Evolutionary conservation across 805 yeast species (phyloP).

Genomic region (Priceomyces castillae): DNA sequence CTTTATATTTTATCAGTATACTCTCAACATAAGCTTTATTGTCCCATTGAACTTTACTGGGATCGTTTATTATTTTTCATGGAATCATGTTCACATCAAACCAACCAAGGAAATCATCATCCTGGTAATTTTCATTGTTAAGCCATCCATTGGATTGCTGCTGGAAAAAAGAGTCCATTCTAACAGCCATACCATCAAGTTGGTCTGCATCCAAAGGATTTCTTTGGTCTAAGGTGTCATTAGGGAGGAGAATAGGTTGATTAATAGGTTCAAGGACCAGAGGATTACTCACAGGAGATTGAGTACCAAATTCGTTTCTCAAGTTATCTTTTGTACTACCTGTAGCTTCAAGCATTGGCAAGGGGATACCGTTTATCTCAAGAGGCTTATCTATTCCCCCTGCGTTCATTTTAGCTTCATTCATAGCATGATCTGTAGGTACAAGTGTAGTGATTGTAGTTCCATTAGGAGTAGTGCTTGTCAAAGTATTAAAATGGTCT

Average conservation of each 20-base stretch:
- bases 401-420: conserved; percentile 56
- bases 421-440: conserved; percentile 78
- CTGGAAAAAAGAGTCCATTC: conserved; percentile 63
- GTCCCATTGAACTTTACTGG: not conserved
- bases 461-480: conserved; percentile 88
- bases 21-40: not conserved
- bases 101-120: conserved; percentile 93
- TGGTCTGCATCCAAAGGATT: conserved; percentile 5
- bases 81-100: conserved; percentile 63
- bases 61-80: not conserved
- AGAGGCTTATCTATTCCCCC: conserved; percentile 53
- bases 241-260: not conserved
- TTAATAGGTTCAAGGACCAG: conserved; percentile 3
- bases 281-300: not conserved
- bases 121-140: conserved; percentile 53
- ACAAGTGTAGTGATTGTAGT: conserved; percentile 86
- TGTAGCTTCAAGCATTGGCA: conserved; percentile 73
- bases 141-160: conserved; percentile 86
- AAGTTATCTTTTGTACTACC: conserved; percentile 52
- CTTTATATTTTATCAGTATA: not conserved
- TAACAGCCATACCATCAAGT: conserved; percentile 20
- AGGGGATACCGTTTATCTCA: conserved; percentile 67
- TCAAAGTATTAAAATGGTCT: conserved; percentile 82
- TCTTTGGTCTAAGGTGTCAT: not conserved
- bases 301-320: conserved; percentile 3